Base-by-base conservation (phyloP, 2,329 filamentous ascomycete genomes). In the Ascochyta rabiei region DNA sequence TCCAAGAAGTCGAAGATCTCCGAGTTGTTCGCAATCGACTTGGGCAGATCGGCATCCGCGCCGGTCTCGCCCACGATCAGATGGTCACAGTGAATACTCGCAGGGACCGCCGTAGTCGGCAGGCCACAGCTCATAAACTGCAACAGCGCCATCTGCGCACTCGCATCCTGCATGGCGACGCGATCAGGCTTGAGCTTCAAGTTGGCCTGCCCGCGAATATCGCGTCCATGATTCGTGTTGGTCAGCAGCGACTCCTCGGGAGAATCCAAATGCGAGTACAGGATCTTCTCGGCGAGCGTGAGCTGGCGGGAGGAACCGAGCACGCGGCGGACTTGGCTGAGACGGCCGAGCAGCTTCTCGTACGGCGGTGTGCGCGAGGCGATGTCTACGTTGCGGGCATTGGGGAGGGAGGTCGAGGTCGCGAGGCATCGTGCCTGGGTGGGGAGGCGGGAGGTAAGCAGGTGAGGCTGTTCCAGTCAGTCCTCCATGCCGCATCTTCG, bases 51-150 rank as follows among this genome's bases (percentile, higher is more conserved):
- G 21, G 86, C 84, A 68, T 93, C 88, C 31, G 93, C 95, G 55
- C 95, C 95, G 73, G 88, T 89, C 77, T 96, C 89, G 52, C 93
- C 95, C 26, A 98, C 93, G 78, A 99, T 98, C 87, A 99, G 88
- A 77, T 99, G 95, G 80, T 99, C 95, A 78, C 95, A 99, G 80
- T 99, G 95, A 66, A 98, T 97, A 75, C 93, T 97, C 43, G 95
- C 93, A 10, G 95, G 95, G 44, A 99, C 93, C 9, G 93, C 93
- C 2, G 95, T 96, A 56, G 86, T 86, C 24, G 89, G 89, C 48
- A 99, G 83, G 50, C 91, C 90, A 77, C 95, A 99, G 24, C 90
- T 91, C 93, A 99, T 99, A 83, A 99, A 99, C 78, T 99, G 95
- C 67, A 99, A 81, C 62, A 99, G 81, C 1, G 95, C 95, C 95